Evolutionary conservation across 768 basidiomycete species (phyloP).

Genomic region (Mycena polygramma): DNA sequence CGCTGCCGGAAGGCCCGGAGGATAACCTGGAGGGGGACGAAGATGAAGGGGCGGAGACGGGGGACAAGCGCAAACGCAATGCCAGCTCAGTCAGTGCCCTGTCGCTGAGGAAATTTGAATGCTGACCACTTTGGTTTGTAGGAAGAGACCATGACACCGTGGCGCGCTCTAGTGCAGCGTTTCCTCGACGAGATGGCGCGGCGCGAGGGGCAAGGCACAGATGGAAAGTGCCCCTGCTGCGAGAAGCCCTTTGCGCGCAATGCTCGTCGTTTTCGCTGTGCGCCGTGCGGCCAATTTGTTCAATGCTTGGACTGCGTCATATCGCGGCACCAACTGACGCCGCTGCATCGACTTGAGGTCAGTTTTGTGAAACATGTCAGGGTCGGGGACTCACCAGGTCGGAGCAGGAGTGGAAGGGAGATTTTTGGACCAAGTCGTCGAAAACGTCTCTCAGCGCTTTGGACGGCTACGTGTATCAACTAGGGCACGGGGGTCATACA

Average conservation of each 20-base stretch:
- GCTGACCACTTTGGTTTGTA: neutral
- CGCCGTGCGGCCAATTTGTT: neutral
- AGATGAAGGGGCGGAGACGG: neutral
- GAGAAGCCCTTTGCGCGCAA: too few species aligned
- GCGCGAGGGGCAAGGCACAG: neutral
- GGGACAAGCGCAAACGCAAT: constrained; percentile 4
- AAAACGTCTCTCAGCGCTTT: too few species aligned
- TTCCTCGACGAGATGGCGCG: constrained; percentile 15
- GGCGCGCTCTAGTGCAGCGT: neutral
- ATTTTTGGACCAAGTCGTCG: neutral
- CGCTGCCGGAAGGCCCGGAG: neutral
- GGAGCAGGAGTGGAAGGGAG: neutral
- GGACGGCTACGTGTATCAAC: constrained; percentile 13
- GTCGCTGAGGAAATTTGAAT: neutral
- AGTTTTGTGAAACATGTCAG: neutral
- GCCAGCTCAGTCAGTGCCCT: neutral
- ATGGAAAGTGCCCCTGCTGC: neutral
- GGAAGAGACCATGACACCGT: constrained; percentile 16
- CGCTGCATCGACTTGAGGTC: constrained; percentile 12
- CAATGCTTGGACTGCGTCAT: constrained; percentile 8
- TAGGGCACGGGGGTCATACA: constrained; percentile 2
- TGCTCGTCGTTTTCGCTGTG: neutral
- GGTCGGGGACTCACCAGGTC: neutral
- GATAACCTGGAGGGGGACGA: neutral
- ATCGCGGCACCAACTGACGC: neutral